Base-by-base conservation (phyloP, 2,329 filamentous ascomycete genomes). In the Gaeumannomyces tritici region DNA sequence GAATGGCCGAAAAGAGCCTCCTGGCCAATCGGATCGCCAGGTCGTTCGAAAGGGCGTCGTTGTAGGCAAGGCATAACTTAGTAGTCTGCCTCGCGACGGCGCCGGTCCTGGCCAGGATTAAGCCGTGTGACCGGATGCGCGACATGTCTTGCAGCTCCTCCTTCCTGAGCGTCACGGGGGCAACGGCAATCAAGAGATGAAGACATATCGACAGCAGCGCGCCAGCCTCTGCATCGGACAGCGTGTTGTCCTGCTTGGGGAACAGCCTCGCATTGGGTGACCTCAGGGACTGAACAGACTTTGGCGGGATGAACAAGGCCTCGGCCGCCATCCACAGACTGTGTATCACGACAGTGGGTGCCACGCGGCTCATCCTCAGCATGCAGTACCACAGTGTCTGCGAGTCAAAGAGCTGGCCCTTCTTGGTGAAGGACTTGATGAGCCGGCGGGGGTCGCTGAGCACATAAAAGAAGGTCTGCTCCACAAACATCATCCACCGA, bases 391-490 rank as follows among this genome's bases (percentile, higher is more conserved):
- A 88, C 1, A 86, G 73, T 18, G 80, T 83, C 61, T 84, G 83
- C 1, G 84, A 86, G 70, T 88, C 83, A 62, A 84, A 79, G 0
- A 85, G 70, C 57, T 79, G 77, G 13, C 77, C 79, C 13, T 81
- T 75, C 56, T 74, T 71, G 1, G 80, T 81, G 65, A 89, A 89
- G 0, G 86, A 88, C 51, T 73, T 73, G 31, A 87, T 72, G 11
- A 85, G 72, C 6, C 80, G 75, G 18, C 76, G 76, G 1, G 85
- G 83, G 59, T 84, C 79, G 66, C 83, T 85, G 59, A 89, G 75
- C 8, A 87, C 80, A 66, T 82, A 82, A 69, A 88, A 89, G 8
- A 89, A 73, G 60, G 82, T 84, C 68, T 89, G 87, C 65, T 87
- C 82, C 35, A 83, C 79, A 67, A 89, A 89, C 1, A 77, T 69